Base-by-base conservation (phyloP, 1,284 basidiomycete genomes). In the Ganoderma leucocontextum region DNA sequence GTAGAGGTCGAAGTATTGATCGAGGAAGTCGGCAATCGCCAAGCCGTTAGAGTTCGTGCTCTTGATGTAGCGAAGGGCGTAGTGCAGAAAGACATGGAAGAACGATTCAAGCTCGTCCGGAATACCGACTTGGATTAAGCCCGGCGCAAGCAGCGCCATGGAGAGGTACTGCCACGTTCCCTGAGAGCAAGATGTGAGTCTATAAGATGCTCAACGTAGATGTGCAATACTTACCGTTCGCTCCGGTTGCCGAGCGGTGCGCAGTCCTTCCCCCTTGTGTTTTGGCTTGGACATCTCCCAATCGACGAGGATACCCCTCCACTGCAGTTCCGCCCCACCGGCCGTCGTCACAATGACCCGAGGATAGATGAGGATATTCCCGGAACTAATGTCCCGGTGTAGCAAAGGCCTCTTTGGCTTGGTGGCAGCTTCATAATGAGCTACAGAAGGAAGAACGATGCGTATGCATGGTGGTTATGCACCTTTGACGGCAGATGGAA, bases 341-440 rank as follows among this genome's bases (percentile, higher is more conserved):
- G 13, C 10, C 25, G 25, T 7, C 57, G 33, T 5, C n/a, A 53
- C 8, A 35, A 25, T 12, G n/a, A 53, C 61, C 1, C 19, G 36
- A 2, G 62, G 62, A 52, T 39, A 52, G 10, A 63, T 63, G 49
- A 63, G 62, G 25, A 63, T 63, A 22, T 63, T 63, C 8, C 62
- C 47, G 2, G 35, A 17, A 13, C 62, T 63, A 36, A 63, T n/a
- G 17, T 63, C 52, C 13, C 62, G 49, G 19, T 63, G 62, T 3
- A 63, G 33, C 12, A 63, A 19, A 36, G 33, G 33, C 9, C 7
- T n/a, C 36, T 58, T 19, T 9, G 55, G n/a, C 5, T 36, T 47
- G 22, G 19, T 64, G 19, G 19, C 55, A 12, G 52, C 52, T 35
- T 55, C 15, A 6, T 7, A 33, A 19, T 55, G 52, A 55, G 52